These are phyloP conservation scores for Nicotiana sylvestris DNA, from an alignment of 257 asterid species.

Conservation along the genomic window DNA sequence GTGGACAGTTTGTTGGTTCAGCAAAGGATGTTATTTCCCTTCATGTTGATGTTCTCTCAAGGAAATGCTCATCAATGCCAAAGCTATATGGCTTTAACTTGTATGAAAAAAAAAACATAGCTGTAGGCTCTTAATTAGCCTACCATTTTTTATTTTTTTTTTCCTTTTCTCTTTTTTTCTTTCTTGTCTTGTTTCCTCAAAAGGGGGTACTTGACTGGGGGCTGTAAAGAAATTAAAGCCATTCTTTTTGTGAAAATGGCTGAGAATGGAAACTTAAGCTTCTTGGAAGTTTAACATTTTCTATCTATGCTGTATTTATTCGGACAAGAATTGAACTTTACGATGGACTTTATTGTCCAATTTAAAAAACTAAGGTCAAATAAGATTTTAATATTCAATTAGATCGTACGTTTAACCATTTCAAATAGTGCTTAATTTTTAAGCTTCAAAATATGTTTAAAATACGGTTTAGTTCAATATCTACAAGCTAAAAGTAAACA, in stretches of 20 bases:
- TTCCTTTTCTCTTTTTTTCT: neutral
- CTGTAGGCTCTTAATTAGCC: neutral
- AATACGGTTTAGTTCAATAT: no score
- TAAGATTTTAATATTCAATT: no score
- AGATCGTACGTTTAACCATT: no score
- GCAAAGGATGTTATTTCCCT: slow-evolving; percentile 58
- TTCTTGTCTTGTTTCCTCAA: neutral
- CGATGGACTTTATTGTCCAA: no score
- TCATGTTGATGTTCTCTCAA: slow-evolving; percentile 67
- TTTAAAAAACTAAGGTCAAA: no score
- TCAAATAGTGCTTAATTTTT: no score
- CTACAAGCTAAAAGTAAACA: no score
- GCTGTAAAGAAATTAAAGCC: neutral
- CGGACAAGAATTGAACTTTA: no score
- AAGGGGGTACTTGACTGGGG: neutral
- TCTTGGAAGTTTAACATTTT: neutral
- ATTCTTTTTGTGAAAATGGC: neutral
- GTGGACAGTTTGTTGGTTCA: slow-evolving; percentile 64
- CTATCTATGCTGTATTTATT: neutral
- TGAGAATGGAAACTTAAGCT: neutral
- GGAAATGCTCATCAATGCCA: slow-evolving; percentile 58
- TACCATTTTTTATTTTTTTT: no score
- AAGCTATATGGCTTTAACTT: slow-evolving; percentile 64
- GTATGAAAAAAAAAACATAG: neutral
- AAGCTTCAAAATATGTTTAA: no score